Base-by-base conservation (phyloP, 371 early-diverging fungal genomes). In the Mortierella sp. region DNA sequence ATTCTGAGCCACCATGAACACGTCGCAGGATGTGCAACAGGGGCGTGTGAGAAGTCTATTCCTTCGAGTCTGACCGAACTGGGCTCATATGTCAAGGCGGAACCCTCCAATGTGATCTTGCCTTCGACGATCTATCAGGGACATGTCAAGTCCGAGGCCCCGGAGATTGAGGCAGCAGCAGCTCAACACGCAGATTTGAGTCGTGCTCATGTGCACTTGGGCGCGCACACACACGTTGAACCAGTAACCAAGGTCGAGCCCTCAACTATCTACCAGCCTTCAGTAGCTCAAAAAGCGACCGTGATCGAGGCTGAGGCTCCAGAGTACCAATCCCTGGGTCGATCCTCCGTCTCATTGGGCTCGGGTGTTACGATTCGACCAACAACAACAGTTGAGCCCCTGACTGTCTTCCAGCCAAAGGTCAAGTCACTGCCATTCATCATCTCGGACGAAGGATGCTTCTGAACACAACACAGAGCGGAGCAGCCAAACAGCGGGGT, bases 391-490 rank as follows among this genome's bases (percentile, higher is more conserved):
- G 67, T 73, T 4, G 67, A 67, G 56, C 74, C 74, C 13, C 19
- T 67, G 68, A 74, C 74, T n/a, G 41, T 67, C 28, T 74, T 56
- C 53, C 61, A 57, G 45, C 71, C 71, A 24, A 60, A 46, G 27
- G 44, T 71, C 37, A 13, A 48, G 44, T 57, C 57, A 27, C 52
- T 70, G 47, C 71, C 71, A 0, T 70, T 70, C 41, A 25, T 63
- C 22, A 60, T 70, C 52, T 25, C 24, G 29, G 54, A 54, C 17
- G 54, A 62, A 21, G 49, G 56, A 14, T 45, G 45, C 48, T 10
- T 34, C 10, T 34, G 34, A 34, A 34, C 34, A 10, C 7, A 10
- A 34, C 34, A 34, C n/a, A n/a, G n/a, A n/a, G n/a, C n/a, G n/a
- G n/a, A 34, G 34, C 34, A 34, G 10, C 34, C 34, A 34, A 34